Percentiles rank a stretch among this genome's conserved stretches.
Evolutionary conservation across 2,329 filamentous ascomycete genomes (phyloP).

Genomic region (Zymoseptoria brevis): DNA sequence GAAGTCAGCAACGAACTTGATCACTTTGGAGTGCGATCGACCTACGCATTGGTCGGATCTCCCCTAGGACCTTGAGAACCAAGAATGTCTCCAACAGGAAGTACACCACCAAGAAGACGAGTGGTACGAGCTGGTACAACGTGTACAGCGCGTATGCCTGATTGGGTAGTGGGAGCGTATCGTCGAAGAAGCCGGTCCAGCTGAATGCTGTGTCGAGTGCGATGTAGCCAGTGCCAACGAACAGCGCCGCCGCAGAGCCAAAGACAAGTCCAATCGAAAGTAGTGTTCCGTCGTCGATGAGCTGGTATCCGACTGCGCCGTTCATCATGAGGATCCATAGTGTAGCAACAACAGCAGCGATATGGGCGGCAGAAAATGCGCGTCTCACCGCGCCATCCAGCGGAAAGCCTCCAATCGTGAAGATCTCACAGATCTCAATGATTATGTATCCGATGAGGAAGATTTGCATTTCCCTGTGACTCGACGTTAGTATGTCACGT

Average conservation of each 20-base stretch:
- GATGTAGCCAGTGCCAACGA: slow-evolving; percentile 91
- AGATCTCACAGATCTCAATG: slow-evolving; percentile 90
- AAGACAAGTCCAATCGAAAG: slow-evolving; percentile 70
- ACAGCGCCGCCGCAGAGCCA: slow-evolving; percentile 61
- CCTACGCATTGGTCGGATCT: slow-evolving; percentile 79
- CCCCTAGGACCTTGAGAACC: slow-evolving; percentile 77
- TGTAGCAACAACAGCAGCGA: slow-evolving; percentile 81
- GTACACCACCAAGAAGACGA: slow-evolving; percentile 83
- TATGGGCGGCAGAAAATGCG: slow-evolving; percentile 80
- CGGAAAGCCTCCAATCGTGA: slow-evolving; percentile 85
- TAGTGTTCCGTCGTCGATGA: slow-evolving; percentile 86
- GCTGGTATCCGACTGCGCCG: slow-evolving; percentile 73
- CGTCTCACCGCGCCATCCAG: slow-evolving; percentile 61
- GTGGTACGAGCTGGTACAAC: slow-evolving; percentile 80
- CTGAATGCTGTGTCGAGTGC: slow-evolving; percentile 83
- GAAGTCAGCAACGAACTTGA: slow-evolving; percentile 8
- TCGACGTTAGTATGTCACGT: slow-evolving; percentile 1
- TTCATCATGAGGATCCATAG: slow-evolving; percentile 61
- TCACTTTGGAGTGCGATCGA: slow-evolving; percentile 9
- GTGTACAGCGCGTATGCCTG: slow-evolving; percentile 84
- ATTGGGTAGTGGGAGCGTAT: slow-evolving; percentile 42
- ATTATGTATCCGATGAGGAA: slow-evolving; percentile 82
- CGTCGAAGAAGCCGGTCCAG: slow-evolving; percentile 73
- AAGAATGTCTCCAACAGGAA: slow-evolving; percentile 76
- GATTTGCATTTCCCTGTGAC: slow-evolving; percentile 81